Conservation (phyloP, 495 filamentous ascomycete genomes). For the Collariella sp. region DNA sequence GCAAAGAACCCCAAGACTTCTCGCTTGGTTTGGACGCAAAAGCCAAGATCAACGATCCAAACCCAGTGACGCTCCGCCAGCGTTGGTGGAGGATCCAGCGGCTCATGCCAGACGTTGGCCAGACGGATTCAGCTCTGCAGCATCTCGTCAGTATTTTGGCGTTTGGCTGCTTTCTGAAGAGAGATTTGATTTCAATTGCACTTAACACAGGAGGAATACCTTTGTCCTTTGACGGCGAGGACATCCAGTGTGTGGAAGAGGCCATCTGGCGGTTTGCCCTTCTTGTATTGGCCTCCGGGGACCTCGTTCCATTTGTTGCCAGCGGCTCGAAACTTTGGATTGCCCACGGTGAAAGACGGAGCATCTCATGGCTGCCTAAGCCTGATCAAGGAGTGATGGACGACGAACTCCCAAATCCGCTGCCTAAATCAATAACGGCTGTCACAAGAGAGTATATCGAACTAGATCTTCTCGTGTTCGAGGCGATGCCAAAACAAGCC, state of each 20-base stretch:
- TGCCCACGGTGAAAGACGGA: background rate
- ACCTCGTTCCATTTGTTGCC: conserved; percentile 11
- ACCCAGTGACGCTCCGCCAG: conserved; percentile 10
- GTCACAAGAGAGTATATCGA: conserved; percentile 16
- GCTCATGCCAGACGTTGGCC: background rate
- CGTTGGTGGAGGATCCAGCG: conserved; percentile 8
- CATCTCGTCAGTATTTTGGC: conserved; percentile 15
- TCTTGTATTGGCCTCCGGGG: conserved; percentile 14
- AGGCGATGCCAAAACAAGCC: background rate
- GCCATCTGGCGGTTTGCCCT: conserved; percentile 16
- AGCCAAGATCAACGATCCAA: background rate
- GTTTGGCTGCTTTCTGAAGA: conserved; percentile 14
- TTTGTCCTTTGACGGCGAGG: conserved; percentile 11
- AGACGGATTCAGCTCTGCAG: conserved; percentile 10
- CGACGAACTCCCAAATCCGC: background rate
- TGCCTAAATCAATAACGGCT: conserved; percentile 3
- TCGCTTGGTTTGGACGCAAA: background rate
- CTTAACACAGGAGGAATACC: conserved; percentile 21
- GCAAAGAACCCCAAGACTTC: background rate
- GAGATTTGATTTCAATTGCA: conserved; percentile 20
- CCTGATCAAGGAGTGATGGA: background rate
- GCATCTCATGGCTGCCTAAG: conserved; percentile 13
- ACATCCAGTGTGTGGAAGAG: conserved; percentile 7
- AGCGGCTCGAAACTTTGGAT: conserved; percentile 4
- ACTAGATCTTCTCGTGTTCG: conserved; percentile 16